Evolutionary conservation across 495 filamentous ascomycete genomes (phyloP), one percentile per base, ranked within the genome.

Genomic region (Stereocaulon alpinum): DNA sequence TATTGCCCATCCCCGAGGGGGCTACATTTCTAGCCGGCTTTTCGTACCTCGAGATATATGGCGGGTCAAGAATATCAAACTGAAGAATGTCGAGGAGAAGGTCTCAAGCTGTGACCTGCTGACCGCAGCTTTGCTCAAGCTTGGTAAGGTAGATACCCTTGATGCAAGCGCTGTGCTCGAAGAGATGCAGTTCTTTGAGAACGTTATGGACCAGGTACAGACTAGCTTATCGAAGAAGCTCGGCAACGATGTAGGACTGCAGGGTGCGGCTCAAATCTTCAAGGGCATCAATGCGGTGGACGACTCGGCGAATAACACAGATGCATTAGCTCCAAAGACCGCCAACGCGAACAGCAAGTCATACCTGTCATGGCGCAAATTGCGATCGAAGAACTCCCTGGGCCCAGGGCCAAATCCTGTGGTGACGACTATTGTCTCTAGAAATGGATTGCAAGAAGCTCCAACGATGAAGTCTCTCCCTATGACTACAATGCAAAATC

Each of bases 101-200:
- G 86, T 96, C 32, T 82, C 89, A n/a, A 87, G 86, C 57, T 96
- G 91, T 64, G 94, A 98, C 67, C 76, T 91, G 40, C 76, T 98
- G 41, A 96, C 91, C 9, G 94, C 93, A 3, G 91, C 93, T 17
- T 75, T 98, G 47, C 77, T 88, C 47, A 92, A 89, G 66, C 77
- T 98, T 30, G 81, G 84, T 17, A 80, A 82, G 55, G 90, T 96
- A 6, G 90, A 96, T 64, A 90, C 83, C 2, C 85, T 83, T 61
- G 91, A 97, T 69, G 88, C 91, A 2, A 90, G 95, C 64, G 88
- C 91, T 20, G 83, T 98, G 17, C 74, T 94, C 34, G 91, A 96
- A 64, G 93, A 98, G 69, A 95, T 98, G 89, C 89, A 96, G 67
- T 76, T 82, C n/a, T 77, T 98, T 30, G 93, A 98, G 72, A 77